Percentiles rank a stretch among this genome's conserved stretches.
Evolutionary conservation across 371 early-diverging fungal genomes (phyloP).

Genomic region (Rhizopus sp.): DNA sequence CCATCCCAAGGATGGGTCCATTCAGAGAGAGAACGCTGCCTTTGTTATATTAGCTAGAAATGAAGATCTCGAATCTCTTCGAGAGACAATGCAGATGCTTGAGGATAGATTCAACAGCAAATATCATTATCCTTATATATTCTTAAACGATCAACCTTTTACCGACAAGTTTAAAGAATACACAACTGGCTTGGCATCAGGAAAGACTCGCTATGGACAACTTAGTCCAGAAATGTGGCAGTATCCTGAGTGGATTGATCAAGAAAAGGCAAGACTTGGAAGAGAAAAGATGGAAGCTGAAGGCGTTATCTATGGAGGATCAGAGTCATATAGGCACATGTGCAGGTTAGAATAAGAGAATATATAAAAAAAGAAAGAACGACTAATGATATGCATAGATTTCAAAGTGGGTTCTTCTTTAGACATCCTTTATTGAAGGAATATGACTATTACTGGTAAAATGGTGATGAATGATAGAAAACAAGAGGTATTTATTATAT

Average conservation of each 20-base stretch:
- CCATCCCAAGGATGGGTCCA: background rate
- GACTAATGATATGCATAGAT: constrained; percentile 15
- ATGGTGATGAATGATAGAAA: constrained; percentile 72
- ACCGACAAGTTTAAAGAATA: constrained; percentile 47
- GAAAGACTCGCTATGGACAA: constrained; percentile 58
- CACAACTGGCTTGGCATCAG: constrained; percentile 56
- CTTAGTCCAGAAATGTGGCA: constrained; percentile 68
- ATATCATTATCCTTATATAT: constrained; percentile 79
- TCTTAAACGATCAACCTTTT: constrained; percentile 72
- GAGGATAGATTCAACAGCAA: constrained; percentile 76
- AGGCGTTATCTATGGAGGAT: constrained; percentile 82
- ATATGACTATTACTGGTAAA: constrained; percentile 94
- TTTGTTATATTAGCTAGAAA: constrained; percentile 69
- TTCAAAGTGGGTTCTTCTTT: constrained; percentile 76
- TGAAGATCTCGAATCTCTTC: constrained; percentile 66
- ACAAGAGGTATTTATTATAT: constrained; percentile 46
- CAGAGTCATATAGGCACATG: constrained; percentile 93
- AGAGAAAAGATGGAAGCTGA: constrained; percentile 57
- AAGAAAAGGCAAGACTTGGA: constrained; percentile 53
- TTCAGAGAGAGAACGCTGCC: constrained; percentile 55
- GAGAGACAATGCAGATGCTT: constrained; percentile 63
- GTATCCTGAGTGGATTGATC: constrained; percentile 67
- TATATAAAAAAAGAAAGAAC: background rate
- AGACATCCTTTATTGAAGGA: constrained; percentile 66
- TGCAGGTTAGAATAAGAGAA: constrained; percentile 60